Conservation (phyloP, 495 filamentous ascomycete species). For the Cercophora newfieldiana region DNA sequence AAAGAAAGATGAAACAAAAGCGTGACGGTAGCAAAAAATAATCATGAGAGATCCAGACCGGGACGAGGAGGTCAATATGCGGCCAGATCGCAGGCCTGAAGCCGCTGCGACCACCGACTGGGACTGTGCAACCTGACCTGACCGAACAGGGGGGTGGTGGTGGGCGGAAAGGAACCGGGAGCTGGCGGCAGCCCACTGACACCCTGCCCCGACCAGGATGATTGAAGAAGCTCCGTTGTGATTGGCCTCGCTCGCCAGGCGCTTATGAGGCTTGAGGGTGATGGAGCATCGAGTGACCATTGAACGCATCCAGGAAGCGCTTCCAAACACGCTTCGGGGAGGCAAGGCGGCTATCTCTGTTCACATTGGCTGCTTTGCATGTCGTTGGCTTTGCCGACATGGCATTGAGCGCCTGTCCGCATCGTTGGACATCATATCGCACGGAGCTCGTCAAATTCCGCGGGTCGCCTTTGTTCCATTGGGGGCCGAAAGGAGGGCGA, state of each 20-base stretch:
- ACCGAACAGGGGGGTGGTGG: slow-evolving; percentile 4
- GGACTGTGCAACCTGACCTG: neutral
- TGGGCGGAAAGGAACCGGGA: slow-evolving; percentile 19
- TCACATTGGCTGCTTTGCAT: slow-evolving; percentile 23
- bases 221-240: slow-evolving; percentile 18
- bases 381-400: too few species aligned
- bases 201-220: slow-evolving; percentile 5
- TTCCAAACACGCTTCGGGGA: slow-evolving; percentile 12
- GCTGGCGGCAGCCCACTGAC: slow-evolving; percentile 12
- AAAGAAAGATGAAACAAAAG: slow-evolving; percentile 19
- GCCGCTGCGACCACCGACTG: neutral
- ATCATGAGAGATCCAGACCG: slow-evolving; percentile 17
- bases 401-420: slow-evolving; percentile 7
- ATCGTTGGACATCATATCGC: neutral
- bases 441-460: neutral
- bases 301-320: slow-evolving; percentile 33
- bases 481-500: neutral
- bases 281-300: slow-evolving; percentile 27
- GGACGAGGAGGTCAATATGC: slow-evolving; percentile 38
- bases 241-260: slow-evolving; percentile 34
- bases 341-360: slow-evolving; percentile 23
- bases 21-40: slow-evolving; percentile 9
- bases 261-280: slow-evolving; percentile 30
- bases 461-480: too few species aligned
- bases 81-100: slow-evolving; percentile 37